Conservation (phyloP, 1,284 basidiomycete genomes). For the Gomphus bonarii region DNA sequence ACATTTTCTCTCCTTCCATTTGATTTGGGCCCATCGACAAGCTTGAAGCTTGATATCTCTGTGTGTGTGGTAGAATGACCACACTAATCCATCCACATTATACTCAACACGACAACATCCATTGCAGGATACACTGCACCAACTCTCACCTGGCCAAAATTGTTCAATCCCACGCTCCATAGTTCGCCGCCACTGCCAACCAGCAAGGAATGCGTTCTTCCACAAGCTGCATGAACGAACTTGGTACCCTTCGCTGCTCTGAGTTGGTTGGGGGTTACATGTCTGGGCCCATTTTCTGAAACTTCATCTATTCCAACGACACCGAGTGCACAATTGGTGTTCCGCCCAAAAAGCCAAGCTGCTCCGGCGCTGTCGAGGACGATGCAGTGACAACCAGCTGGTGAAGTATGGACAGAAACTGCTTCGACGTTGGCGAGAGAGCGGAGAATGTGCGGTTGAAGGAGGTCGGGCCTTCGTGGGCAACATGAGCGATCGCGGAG, state of each 20-base stretch:
- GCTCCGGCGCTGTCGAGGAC: conserved; percentile 65
- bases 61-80: conserved; percentile 49
- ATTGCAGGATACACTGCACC: background rate
- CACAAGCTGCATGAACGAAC: conserved; percentile 77
- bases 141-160: conserved; percentile 71
- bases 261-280: conserved; percentile 47
- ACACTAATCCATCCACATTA: conserved; percentile 35
- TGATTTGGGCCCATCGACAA: conserved; percentile 44
- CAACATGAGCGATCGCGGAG: background rate
- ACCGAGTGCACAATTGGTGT: conserved; percentile 52
- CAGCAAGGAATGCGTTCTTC: conserved; percentile 73
- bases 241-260: conserved; percentile 51
- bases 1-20: conserved; percentile 50
- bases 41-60: conserved; percentile 57
- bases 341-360: conserved; percentile 83
- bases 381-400: conserved; percentile 65
- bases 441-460: conserved; percentile 80
- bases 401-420: conserved; percentile 62
- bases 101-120: background rate
- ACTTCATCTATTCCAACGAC: conserved; percentile 39
- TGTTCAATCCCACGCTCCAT: conserved; percentile 81
- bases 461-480: conserved; percentile 55
- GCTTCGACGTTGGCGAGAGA: conserved; percentile 75
- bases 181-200: conserved; percentile 74
- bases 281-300: conserved; percentile 63